Base-by-base conservation (phyloP, 805 yeast genomes). In the Wickerhamiella nectarea region DNA sequence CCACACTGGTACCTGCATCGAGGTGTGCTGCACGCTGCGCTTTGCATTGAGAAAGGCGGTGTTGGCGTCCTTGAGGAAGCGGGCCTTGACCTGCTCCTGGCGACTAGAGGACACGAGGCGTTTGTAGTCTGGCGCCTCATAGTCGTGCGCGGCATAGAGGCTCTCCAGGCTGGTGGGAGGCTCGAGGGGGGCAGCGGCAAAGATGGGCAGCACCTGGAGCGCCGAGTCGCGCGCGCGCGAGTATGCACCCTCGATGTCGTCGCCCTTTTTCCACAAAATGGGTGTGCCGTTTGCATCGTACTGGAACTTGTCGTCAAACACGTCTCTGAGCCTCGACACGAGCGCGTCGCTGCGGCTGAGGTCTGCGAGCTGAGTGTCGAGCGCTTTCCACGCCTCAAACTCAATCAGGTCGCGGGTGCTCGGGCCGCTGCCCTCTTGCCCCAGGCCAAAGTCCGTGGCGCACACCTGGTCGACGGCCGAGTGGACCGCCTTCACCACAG, bases 201-300 rank as follows among this genome's bases (percentile, higher is more conserved):
- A 69, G 11, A 76, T 55, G 3, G 89, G 84, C 18, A 86, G 61
- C 0, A 77, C 59, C 9, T 62, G 59, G 46, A 78, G 56, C 0
- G 95, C 76, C 28, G 63, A 55, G 1, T 69, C 67, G 50, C 74
- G 76, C 2, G 96, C 79, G 14, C 65, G 61, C 31, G 68, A 66
- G 55, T 75, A 89, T 14, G 71, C 71, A 2, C 60, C 59, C 45
- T 86, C 94, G 46, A 91, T 72, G 52, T 87, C 93, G 34, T 67
- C 68, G 24, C 78, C 72, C 44, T 75, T 77, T 50, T 74, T 76
- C 82, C 94, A 89, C 25, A 87, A 67, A 31, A 76, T 71, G 11
- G 98, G 98, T 22, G 84, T 61, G 2, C 87, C 93, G 48, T 78
- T 71, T 28, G 72, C 77, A 58, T 86, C 95, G 58, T 81, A 91